Evolutionary conservation across 441 rosid genomes (phyloP).

Genomic region (Monsonia emarginata): DNA sequence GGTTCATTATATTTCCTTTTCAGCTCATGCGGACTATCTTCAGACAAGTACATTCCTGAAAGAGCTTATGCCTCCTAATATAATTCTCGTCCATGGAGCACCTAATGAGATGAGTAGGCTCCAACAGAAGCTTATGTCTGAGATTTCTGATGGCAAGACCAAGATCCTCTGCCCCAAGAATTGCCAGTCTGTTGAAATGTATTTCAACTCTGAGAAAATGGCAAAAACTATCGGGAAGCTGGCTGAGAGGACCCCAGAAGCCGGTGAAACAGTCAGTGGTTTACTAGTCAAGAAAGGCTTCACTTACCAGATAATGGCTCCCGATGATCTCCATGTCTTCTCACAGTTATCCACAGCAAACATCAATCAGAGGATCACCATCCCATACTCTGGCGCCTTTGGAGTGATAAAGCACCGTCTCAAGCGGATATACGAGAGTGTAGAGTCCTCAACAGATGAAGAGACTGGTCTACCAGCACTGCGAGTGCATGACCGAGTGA

Average conservation of each 20-base stretch:
- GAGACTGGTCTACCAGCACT: slow-evolving; percentile 57
- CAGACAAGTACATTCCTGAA: slow-evolving; percentile 82
- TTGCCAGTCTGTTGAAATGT: slow-evolving; percentile 79
- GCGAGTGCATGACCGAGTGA: slow-evolving; percentile 57
- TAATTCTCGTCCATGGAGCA: slow-evolving; percentile 85
- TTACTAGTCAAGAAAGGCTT: slow-evolving; percentile 81
- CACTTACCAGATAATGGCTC: slow-evolving; percentile 88
- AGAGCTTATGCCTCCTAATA: slow-evolving; percentile 88
- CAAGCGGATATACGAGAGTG: slow-evolving; percentile 68
- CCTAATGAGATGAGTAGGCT: slow-evolving; percentile 89
- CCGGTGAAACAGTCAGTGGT: slow-evolving; percentile 66
- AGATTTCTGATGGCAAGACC: slow-evolving; percentile 63
- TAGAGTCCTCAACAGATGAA: slow-evolving; percentile 65
- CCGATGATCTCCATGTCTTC: slow-evolving; percentile 85
- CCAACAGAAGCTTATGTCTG: slow-evolving; percentile 66
- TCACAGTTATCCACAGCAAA: slow-evolving; percentile 82
- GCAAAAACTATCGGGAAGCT: slow-evolving; percentile 76
- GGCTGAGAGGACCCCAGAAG: slow-evolving; percentile 68
- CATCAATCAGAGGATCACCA: slow-evolving; percentile 64
- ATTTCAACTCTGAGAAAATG: slow-evolving; percentile 77
- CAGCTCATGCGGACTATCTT: slow-evolving; percentile 87
- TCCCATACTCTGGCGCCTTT: slow-evolving; percentile 65
- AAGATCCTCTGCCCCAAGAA: slow-evolving; percentile 76
- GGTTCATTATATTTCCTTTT: slow-evolving; percentile 82
- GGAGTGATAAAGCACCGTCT: slow-evolving; percentile 73